A percentile compares a stretch with the other conserved stretches of the same genome.
Evolutionary conservation across 257 asterid genomes (phyloP).

Genomic region (Sherardia arvensis): DNA sequence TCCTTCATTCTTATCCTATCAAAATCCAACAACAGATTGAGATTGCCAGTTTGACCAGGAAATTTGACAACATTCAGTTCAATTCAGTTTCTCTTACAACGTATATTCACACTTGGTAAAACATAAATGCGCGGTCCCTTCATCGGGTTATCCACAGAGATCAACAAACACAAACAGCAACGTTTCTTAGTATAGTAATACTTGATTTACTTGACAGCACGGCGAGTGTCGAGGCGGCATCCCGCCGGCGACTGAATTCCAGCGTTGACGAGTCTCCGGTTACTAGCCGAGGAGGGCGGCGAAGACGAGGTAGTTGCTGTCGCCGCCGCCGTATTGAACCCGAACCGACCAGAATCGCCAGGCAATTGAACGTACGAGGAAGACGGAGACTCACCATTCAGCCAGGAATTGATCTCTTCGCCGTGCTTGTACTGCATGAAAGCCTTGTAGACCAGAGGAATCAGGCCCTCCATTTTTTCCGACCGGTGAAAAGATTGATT

Average conservation of each 20-base stretch:
- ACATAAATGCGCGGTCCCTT: slow-evolving; percentile 19
- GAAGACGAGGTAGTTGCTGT: slow-evolving; percentile 9
- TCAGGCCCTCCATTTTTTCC: slow-evolving; percentile 67
- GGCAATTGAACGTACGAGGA: slow-evolving; percentile 59
- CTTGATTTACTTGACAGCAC: slow-evolving; percentile 24
- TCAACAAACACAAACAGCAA: not conserved
- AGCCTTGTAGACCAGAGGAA: slow-evolving; percentile 76
- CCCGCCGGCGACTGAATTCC: slow-evolving; percentile 26
- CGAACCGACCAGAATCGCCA: slow-evolving; percentile 56
- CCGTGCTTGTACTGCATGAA: slow-evolving; percentile 67
- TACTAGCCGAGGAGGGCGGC: slow-evolving; percentile 13
- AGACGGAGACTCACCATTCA: slow-evolving; percentile 35
- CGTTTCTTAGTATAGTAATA: too few relatives aligned
- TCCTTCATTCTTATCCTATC: not conserved
- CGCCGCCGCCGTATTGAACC: slow-evolving; percentile 33
- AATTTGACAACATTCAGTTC: not conserved
- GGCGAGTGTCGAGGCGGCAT: slow-evolving; percentile 24
- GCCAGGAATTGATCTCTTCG: slow-evolving; percentile 32
- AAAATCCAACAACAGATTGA: slow-evolving; percentile 3
- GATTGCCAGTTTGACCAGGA: slow-evolving; percentile 1
- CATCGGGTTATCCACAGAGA: slow-evolving; percentile 29
- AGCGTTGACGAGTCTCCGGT: slow-evolving; percentile 18
- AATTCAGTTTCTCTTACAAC: not conserved
- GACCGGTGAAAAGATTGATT: slow-evolving; percentile 7
- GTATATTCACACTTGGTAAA: slow-evolving; percentile 9